Evolutionary conservation across 805 yeast species (phyloP).

Genomic region (Lachancea lanzarotensis): DNA sequence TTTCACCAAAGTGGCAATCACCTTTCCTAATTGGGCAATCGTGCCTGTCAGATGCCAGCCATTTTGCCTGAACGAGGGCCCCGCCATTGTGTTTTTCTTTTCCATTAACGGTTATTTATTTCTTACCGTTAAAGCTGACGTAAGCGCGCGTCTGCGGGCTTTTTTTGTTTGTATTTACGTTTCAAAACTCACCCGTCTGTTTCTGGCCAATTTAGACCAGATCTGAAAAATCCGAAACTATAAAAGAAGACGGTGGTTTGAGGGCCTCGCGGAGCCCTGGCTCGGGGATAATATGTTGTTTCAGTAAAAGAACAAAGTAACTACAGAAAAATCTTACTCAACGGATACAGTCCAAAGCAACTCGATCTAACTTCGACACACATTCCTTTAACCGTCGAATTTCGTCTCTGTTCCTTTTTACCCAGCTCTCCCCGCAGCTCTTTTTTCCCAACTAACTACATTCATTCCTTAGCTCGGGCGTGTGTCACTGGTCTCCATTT

Average conservation of each 20-base stretch:
- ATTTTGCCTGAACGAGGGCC: not conserved
- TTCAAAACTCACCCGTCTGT: too few relatives aligned
- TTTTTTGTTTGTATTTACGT: too few relatives aligned
- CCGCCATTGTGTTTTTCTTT: not conserved
- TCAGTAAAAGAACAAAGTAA: not conserved
- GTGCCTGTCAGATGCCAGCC: not conserved
- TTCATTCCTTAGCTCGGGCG: slow-evolving; percentile 3
- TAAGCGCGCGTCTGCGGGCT: too few relatives aligned
- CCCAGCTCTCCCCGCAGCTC: not conserved
- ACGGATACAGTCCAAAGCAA: not conserved
- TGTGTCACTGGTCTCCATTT: not conserved
- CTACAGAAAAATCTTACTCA: not conserved
- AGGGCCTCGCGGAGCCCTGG: not conserved
- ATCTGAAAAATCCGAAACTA: not conserved
- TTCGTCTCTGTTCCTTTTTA: too few relatives aligned
- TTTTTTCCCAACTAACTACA: slow-evolving; percentile 3
- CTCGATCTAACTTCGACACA: not conserved
- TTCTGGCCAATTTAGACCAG: too few relatives aligned
- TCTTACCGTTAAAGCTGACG: too few relatives aligned
- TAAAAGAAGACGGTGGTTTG: not conserved
- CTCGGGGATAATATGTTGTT: not conserved
- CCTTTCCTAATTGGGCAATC: not conserved
- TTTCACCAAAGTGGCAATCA: not conserved
- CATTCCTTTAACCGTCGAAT: not conserved
- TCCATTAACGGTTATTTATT: too few relatives aligned